Conservation (phyloP, 805 yeast species). For the Clavispora carvajalis region DNA sequence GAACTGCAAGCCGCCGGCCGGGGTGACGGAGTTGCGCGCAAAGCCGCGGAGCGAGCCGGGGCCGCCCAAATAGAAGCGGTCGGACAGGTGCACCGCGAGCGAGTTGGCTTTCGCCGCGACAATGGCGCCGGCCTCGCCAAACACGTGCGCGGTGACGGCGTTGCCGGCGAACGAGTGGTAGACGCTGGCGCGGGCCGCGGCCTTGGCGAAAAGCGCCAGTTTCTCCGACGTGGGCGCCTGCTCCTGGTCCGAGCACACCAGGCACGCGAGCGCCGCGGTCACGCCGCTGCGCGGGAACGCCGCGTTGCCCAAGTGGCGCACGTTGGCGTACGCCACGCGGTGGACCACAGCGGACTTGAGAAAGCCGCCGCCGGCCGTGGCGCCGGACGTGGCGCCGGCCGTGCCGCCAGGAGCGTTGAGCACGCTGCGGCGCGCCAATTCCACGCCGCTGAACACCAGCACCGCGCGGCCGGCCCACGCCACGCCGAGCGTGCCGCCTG, state of each 20-base stretch:
- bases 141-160: constrained; percentile 44
- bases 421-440: constrained; percentile 53
- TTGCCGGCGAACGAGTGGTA: constrained; percentile 42
- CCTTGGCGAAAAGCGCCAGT: constrained; percentile 28
- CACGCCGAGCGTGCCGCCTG: constrained; percentile 50
- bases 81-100: constrained; percentile 54
- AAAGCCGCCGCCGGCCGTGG: constrained; percentile 32
- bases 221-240: constrained; percentile 18
- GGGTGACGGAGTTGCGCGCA: constrained; percentile 61
- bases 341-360: constrained; percentile 31
- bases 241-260: constrained; percentile 34
- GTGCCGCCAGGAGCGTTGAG: constrained; percentile 44
- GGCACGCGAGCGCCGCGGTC: constrained; percentile 58
- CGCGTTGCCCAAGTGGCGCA: constrained; percentile 19
- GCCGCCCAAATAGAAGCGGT: constrained; percentile 82
- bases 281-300: constrained; percentile 45
- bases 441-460: constrained; percentile 46
- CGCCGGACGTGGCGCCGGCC: no score
- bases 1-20: constrained; percentile 67
- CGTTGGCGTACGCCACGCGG: constrained; percentile 19
- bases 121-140: constrained; percentile 53
- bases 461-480: constrained; percentile 27
- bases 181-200: constrained; percentile 23
- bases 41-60: constrained; percentile 69
- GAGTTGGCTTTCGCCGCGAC: constrained; percentile 23